Conservation (phyloP, 257 asterid species). For the Coffea canephora region DNA sequence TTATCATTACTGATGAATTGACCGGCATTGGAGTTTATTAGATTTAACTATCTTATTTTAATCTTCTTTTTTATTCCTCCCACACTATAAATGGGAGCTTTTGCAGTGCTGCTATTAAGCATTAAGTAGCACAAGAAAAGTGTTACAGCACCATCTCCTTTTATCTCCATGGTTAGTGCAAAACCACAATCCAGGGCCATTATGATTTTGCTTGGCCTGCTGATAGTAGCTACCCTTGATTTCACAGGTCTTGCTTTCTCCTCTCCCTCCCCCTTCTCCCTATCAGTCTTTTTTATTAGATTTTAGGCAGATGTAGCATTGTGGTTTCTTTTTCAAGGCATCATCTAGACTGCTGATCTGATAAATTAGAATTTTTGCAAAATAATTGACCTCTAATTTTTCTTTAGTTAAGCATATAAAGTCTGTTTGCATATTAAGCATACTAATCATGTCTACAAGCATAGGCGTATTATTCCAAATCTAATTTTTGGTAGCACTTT, state of each 20-base stretch:
- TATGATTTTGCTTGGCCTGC: slow-evolving; percentile 21
- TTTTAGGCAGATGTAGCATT: too few relatives aligned
- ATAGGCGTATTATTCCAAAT: too few relatives aligned
- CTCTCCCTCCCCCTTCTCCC: too few relatives aligned
- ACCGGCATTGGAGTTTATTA: not conserved
- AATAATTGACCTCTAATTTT: too few relatives aligned
- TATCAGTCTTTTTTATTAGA: not conserved
- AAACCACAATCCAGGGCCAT: slow-evolving; percentile 1
- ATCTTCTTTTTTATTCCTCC: not conserved
- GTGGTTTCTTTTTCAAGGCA: not conserved
- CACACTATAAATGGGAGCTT: not conserved
- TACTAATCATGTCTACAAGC: too few relatives aligned
- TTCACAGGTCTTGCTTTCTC: slow-evolving; percentile 13
- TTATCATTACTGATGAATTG: slow-evolving; percentile 6
- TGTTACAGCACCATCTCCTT: not conserved
- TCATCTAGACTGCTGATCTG: too few relatives aligned
- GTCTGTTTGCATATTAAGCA: too few relatives aligned
- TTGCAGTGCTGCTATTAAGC: not conserved
- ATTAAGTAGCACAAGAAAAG: not conserved
- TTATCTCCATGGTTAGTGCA: slow-evolving; percentile 14
- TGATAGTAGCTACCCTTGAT: slow-evolving; percentile 10
- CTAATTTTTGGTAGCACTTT: too few relatives aligned
- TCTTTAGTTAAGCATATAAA: too few relatives aligned
- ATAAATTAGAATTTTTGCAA: too few relatives aligned
- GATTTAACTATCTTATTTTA: too few relatives aligned